Base-by-base conservation (phyloP, 2,329 filamentous ascomycete species). In the Penicillium fuscoglaucum region DNA sequence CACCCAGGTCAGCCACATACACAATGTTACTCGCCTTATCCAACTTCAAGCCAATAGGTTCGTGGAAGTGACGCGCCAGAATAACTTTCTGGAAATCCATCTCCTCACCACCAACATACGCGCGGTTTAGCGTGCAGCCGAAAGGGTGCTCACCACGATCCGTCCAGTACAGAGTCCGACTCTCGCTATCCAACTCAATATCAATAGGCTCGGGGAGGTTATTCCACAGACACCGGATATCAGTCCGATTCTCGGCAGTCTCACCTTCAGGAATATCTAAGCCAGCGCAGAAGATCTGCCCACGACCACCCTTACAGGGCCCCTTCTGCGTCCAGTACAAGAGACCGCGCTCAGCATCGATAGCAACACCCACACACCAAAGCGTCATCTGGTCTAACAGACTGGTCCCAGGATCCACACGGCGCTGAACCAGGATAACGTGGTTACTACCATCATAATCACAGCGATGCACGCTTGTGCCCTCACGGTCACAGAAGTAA, bases 271-370 rank as follows among this genome's bases (percentile, higher is more conserved):
- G 76, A 4, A 75, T 74, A 0, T 76, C 66, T 0, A 85, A 71
- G 17, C 71, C 67, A 0, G 84, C 83, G 5, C 75, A 71, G 66
- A 83, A 83, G 44, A 87, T 84, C 4, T 80, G 76, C 0, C 85
- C 85, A 41, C 77, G 66, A 1, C 70, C 72, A 0, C 74, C 77
- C 67, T 86, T 87, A 3, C 79, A 77, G 0, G 76, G 71, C 0
- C 85, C 84, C 64, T 87, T 87, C 52, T 87, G 84, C 0, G 81
- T 83, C 84, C 84, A 87, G 74, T 82, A 87, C 46, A 87, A 74
- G 43, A 79, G 76, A 15, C 77, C 76, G 1, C 71, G 70, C 0
- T 68, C 58, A 0, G 71, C 70, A 3, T 79, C 78, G 0, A 87
- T 74, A 0, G 80, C 69, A 40, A 87, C 76, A 1, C 85, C 84